These are phyloP conservation scores for Tulasnella sp. DNA, from an alignment of 768 basidiomycete genomes.

Conservation along the genomic window DNA sequence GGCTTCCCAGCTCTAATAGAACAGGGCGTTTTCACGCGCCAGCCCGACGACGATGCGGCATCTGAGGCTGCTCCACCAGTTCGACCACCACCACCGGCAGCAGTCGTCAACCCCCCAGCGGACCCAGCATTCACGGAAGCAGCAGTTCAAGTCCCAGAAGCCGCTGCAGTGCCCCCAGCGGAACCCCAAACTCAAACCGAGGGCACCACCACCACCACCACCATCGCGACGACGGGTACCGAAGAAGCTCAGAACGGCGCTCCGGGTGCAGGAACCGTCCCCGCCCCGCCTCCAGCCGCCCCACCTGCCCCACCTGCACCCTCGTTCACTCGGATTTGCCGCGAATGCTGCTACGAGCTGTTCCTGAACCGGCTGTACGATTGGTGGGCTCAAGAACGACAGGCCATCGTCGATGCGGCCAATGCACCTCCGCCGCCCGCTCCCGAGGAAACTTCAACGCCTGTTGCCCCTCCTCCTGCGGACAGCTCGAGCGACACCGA, in stretches of 20 bases:
- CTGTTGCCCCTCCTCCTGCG: neutral
- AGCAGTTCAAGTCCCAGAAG: neutral
- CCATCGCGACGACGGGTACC: no score
- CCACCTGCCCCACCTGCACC: neutral
- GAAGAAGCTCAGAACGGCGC: no score
- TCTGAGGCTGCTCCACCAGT: no score
- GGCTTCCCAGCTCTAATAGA: slow-evolving; percentile 29
- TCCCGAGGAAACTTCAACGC: neutral
- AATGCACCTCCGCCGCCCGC: neutral
- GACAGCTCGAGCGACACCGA: neutral
- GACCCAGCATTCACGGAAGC: neutral
- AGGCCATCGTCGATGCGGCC: neutral
- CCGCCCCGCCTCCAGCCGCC: neutral
- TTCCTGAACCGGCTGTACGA: slow-evolving; percentile 16
- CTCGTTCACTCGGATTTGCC: slow-evolving; percentile 4
- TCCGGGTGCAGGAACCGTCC: neutral
- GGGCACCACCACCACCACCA: neutral
- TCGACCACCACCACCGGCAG: neutral
- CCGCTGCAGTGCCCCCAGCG: neutral
- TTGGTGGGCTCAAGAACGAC: slow-evolving; percentile 7
- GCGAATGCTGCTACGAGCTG: slow-evolving; percentile 8
- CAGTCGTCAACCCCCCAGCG: neutral
- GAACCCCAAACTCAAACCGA: neutral
- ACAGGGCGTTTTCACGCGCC: slow-evolving; percentile 24
- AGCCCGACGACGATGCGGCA: slow-evolving; percentile 23